A percentile compares a stretch with the other conserved stretches of the same genome.
Evolutionary conservation across 495 filamentous ascomycete species (phyloP).

Genomic region (Entonaema liquescens): DNA sequence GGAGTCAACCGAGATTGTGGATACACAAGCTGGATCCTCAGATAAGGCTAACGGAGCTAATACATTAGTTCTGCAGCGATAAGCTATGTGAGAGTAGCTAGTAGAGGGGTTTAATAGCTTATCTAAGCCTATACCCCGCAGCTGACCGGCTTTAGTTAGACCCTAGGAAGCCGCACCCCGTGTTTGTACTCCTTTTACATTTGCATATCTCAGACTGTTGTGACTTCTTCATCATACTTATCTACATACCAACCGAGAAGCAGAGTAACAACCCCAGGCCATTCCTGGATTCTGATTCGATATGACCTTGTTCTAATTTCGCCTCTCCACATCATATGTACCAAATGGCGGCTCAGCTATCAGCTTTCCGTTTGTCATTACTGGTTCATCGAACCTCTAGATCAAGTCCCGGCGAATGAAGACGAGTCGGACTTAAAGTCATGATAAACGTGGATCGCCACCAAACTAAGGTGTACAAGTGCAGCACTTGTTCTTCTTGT

Average conservation of each 20-base stretch:
- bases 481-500: constrained; percentile 4
- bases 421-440: constrained; percentile 3
- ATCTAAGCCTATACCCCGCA: constrained; percentile 3
- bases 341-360: constrained; percentile 34
- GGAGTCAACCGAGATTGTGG: constrained; percentile 25
- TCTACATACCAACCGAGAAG: constrained; percentile 5
- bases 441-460: constrained; percentile 31
- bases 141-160: constrained; percentile 4
- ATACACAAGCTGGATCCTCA: neutral
- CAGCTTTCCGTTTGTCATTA: constrained; percentile 3
- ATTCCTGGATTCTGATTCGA: constrained; percentile 22
- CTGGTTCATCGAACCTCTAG: constrained; percentile 6
- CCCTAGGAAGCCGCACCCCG: neutral
- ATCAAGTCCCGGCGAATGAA: constrained; percentile 33
- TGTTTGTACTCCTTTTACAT: neutral
- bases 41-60: constrained; percentile 26
- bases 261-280: neutral
- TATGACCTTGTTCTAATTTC: constrained; percentile 23
- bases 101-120: neutral
- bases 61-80: neutral
- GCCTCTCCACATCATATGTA: constrained; percentile 28
- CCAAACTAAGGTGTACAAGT: constrained; percentile 21
- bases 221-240: neutral
- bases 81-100: neutral
- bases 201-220: neutral